These are phyloP conservation scores for Moricandia arvensis DNA, from an alignment of 345 rosid species.

Conservation along the genomic window DNA sequence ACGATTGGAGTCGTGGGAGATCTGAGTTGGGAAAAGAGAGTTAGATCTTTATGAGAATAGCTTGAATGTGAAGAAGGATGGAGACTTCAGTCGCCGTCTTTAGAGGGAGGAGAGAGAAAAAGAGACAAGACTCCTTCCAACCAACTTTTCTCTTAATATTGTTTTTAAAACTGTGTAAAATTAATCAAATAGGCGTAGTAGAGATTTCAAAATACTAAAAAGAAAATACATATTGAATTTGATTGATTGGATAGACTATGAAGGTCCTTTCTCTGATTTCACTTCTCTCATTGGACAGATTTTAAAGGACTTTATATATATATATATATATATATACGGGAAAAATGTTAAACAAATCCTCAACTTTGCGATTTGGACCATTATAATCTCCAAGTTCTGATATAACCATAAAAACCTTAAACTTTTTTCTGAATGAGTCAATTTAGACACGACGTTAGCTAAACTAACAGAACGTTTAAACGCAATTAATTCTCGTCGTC, in stretches of 20 bases:
- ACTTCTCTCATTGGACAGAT: conserved; percentile 16
- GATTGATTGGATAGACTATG: conserved; percentile 19
- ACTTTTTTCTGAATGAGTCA: no score
- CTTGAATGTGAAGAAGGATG: background rate
- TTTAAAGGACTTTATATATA: background rate
- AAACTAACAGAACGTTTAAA: no score
- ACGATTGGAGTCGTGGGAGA: conserved; percentile 15
- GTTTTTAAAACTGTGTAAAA: background rate
- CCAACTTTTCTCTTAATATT: conserved; percentile 17
- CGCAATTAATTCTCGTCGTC: no score
- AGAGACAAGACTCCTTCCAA: conserved; percentile 23
- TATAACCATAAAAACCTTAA: no score
- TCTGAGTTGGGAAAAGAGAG: conserved; percentile 15
- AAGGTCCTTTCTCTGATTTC: conserved; percentile 5
- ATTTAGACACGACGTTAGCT: no score
- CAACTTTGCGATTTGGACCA: no score
- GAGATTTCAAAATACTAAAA: no score
- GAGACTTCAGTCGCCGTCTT: conserved; percentile 34
- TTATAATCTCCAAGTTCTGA: no score
- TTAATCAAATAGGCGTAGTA: background rate
- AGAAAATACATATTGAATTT: no score
- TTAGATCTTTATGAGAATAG: background rate
- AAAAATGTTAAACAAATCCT: no score
- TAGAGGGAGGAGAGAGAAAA: conserved; percentile 23
- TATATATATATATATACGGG: no score